A percentile compares a stretch with the other conserved stretches of the same genome.
Conservation (phyloP, 768 basidiomycete genomes). For the Cystofilobasidium macerans region DNA sequence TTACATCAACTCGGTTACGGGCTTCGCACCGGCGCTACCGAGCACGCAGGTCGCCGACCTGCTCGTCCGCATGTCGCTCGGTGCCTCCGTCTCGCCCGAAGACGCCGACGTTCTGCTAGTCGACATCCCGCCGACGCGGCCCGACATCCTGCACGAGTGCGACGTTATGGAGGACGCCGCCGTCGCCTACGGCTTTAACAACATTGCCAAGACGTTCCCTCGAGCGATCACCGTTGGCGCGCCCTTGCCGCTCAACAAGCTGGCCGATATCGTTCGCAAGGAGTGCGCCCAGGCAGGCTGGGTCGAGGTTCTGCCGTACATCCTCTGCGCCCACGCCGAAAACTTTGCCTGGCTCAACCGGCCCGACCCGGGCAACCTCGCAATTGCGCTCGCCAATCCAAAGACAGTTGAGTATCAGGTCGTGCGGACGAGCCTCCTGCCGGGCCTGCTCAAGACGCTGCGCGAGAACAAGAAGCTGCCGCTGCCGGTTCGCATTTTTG, state of each 20-base stretch:
- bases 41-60: constrained; percentile 57
- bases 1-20: constrained; percentile 93
- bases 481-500: constrained; percentile 85
- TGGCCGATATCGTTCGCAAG: constrained; percentile 72
- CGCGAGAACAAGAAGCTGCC: constrained; percentile 92
- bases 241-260: constrained; percentile 74
- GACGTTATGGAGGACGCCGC: constrained; percentile 98
- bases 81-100: constrained; percentile 46
- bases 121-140: constrained; percentile 81
- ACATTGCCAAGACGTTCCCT: constrained; percentile 83
- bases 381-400: constrained; percentile 88
- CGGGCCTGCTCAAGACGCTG: constrained; percentile 90
- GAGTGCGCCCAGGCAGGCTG: constrained; percentile 95
- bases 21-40: constrained; percentile 51
- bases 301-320: constrained; percentile 88
- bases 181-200: constrained; percentile 96
- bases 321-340: constrained; percentile 87
- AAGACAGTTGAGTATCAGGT: constrained; percentile 97
- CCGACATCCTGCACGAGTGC: constrained; percentile 95
- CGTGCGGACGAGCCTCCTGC: constrained; percentile 87
- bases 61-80: constrained; percentile 72
- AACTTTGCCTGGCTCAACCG: constrained; percentile 92
- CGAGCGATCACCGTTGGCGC: constrained; percentile 89
- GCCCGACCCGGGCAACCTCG: constrained; percentile 64
- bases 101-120: constrained; percentile 62